Conservation (phyloP, 768 basidiomycete genomes). For the Tephrocybe sp. region DNA sequence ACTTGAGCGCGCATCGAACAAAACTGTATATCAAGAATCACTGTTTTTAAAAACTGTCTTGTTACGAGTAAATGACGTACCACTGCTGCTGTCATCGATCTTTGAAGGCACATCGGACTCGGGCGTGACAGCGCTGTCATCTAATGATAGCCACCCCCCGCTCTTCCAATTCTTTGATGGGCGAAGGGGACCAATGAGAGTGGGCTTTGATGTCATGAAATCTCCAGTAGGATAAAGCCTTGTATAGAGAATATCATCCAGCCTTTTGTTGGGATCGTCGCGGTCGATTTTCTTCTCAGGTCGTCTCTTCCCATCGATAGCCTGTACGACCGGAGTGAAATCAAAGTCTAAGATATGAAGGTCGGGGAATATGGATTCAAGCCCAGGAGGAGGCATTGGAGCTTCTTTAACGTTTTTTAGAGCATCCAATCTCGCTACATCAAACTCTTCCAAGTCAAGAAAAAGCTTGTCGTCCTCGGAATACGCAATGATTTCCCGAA, state of each 20-base stretch:
- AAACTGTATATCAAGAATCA: constrained; percentile 29
- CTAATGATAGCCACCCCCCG: constrained; percentile 63
- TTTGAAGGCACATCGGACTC: constrained; percentile 40
- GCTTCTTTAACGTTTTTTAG: constrained; percentile 27
- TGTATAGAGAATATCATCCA: constrained; percentile 77
- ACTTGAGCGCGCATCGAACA: constrained; percentile 38
- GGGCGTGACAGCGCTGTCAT: constrained; percentile 51
- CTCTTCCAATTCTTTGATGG: constrained; percentile 76
- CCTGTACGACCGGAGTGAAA: constrained; percentile 30
- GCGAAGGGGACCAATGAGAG: constrained; percentile 80
- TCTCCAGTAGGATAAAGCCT: constrained; percentile 74
- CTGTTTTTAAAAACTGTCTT: background rate
- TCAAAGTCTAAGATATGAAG: constrained; percentile 62
- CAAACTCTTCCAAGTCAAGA: constrained; percentile 44
- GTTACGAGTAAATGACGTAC: constrained; percentile 34
- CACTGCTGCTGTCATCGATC: constrained; percentile 51
- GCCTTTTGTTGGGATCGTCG: constrained; percentile 71
- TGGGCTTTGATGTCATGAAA: constrained; percentile 82
- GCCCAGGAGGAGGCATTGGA: constrained; percentile 37
- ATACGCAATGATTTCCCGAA: constrained; percentile 66
- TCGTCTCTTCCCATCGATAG: constrained; percentile 47
- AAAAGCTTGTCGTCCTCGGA: constrained; percentile 55
- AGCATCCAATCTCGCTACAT: constrained; percentile 19
- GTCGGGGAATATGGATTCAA: constrained; percentile 83
- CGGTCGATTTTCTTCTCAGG: constrained; percentile 61